phyloP scores from a whole-genome alignment of 352 stramenopile species.

The Globisporangium takayamanum region DNA sequence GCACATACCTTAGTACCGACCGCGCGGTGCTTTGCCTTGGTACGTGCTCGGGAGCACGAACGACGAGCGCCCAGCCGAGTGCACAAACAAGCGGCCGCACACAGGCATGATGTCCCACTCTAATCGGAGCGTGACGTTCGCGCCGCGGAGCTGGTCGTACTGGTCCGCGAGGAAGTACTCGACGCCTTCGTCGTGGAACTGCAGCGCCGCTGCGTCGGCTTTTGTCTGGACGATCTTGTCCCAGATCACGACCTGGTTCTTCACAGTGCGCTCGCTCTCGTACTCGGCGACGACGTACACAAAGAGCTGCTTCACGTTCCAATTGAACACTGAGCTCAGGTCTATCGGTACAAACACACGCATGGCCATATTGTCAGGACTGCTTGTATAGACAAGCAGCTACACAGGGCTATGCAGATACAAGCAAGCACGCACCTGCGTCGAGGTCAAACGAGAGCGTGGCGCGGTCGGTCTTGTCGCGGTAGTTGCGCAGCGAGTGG shows the following conservation, averaged over 20 bases:
- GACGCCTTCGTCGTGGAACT: slow-evolving; percentile 58
- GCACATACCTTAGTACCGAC: slow-evolving; percentile 1
- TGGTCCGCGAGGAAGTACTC: slow-evolving; percentile 84
- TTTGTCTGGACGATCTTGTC: slow-evolving; percentile 77
- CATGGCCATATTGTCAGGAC: not conserved
- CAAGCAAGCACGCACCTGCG: slow-evolving; percentile 30
- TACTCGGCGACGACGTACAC: slow-evolving; percentile 86
- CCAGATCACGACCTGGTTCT: slow-evolving; percentile 84
- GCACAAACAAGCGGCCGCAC: slow-evolving; percentile 67
- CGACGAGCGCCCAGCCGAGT: slow-evolving; percentile 37
- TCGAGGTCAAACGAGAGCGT: slow-evolving; percentile 82
- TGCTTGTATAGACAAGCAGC: not conserved
- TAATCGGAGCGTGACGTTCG: slow-evolving; percentile 75
- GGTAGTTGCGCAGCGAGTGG: slow-evolving; percentile 79
- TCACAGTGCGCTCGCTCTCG: slow-evolving; percentile 45
- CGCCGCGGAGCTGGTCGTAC: slow-evolving; percentile 63
- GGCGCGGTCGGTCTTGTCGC: slow-evolving; percentile 70
- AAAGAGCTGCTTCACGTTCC: slow-evolving; percentile 88
- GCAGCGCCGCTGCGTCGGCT: slow-evolving; percentile 36
- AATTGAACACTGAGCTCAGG: slow-evolving; percentile 85
- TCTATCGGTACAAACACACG: slow-evolving; percentile 21
- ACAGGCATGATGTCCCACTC: slow-evolving; percentile 87
- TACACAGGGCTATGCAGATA: not conserved
- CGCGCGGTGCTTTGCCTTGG: slow-evolving; percentile 46
- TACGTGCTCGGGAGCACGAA: slow-evolving; percentile 66